These are phyloP conservation scores for Colletotrichum falcatum DNA, from an alignment of 2,329 filamentous ascomycete genomes.

Conservation along the genomic window DNA sequence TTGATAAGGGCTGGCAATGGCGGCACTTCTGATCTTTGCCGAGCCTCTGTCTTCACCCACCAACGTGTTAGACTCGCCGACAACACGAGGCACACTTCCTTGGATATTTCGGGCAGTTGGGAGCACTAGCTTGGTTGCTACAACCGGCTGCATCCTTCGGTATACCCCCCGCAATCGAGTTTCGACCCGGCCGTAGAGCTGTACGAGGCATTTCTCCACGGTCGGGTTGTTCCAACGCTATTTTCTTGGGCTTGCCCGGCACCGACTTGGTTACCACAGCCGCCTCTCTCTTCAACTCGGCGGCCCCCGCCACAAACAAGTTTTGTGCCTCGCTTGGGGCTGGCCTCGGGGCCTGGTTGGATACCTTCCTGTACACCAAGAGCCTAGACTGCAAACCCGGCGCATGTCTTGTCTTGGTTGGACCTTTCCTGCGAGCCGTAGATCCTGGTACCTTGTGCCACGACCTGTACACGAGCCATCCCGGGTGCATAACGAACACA, in stretches of 20 bases:
- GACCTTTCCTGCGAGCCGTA: conserved; percentile 20
- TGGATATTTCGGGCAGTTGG: conserved; percentile 5
- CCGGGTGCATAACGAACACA: conserved; percentile 16
- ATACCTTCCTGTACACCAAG: conserved; percentile 39
- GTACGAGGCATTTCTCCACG: background rate
- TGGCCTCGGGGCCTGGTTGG: conserved; percentile 24
- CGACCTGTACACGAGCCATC: conserved; percentile 39
- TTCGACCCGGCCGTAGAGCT: conserved; percentile 8
- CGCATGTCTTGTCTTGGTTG: conserved; percentile 22
- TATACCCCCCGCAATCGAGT: background rate
- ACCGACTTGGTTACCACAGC: conserved; percentile 5
- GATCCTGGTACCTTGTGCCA: conserved; percentile 28
- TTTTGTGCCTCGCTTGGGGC: conserved; percentile 27
- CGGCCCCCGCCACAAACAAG: conserved; percentile 35
- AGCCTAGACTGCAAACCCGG: conserved; percentile 19
- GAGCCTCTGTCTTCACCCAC: conserved; percentile 4
- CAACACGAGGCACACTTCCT: background rate
- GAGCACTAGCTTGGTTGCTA: background rate
- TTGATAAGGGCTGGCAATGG: conserved; percentile 19
- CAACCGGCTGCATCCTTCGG: background rate
- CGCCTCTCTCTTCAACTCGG: background rate
- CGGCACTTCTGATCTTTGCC: conserved; percentile 28
- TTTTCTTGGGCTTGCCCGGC: conserved; percentile 12
- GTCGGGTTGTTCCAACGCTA: background rate
- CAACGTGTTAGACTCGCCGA: conserved; percentile 1